Percentiles rank a stretch among this genome's conserved stretches.
Conservation (phyloP, 495 filamentous ascomycete genomes). For the Talaromyces wortmannii region DNA sequence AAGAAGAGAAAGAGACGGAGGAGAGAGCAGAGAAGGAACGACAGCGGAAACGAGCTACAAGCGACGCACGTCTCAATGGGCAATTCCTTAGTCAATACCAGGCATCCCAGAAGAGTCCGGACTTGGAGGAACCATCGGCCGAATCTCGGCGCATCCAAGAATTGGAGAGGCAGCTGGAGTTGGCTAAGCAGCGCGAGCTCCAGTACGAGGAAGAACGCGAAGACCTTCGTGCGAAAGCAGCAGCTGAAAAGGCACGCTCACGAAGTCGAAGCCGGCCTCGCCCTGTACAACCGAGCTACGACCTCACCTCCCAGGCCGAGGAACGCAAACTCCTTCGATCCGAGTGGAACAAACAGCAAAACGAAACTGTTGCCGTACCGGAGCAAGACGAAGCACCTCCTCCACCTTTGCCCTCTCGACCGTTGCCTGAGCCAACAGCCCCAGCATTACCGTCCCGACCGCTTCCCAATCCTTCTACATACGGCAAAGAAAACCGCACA, state of each 20-base stretch:
- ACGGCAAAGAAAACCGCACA: constrained; percentile 25
- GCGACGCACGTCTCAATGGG: constrained; percentile 64
- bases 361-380: constrained; percentile 7
- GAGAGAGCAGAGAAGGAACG: constrained; percentile 60
- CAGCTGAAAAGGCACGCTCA: constrained; percentile 23
- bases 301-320: constrained; percentile 65
- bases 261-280: constrained; percentile 33
- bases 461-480: constrained; percentile 43
- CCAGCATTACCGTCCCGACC: constrained; percentile 32
- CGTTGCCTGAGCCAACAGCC: constrained; percentile 27
- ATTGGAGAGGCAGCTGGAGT: constrained; percentile 77
- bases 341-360: constrained; percentile 56
- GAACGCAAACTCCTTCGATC: constrained; percentile 68
- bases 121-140: constrained; percentile 17
- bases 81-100: constrained; percentile 86
- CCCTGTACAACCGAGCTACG: constrained; percentile 46
- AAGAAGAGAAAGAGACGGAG: constrained; percentile 69
- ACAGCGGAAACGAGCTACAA: constrained; percentile 49
- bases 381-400: constrained; percentile 22
- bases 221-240: constrained; percentile 33
- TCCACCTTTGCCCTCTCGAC: constrained; percentile 29
- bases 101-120: constrained; percentile 31
- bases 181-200: constrained; percentile 77
- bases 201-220: constrained; percentile 80
- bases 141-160: constrained; percentile 66